phyloP scores from a whole-genome alignment of 2,329 filamentous ascomycete species.

The Cylindrodendrum hubeiense region DNA sequence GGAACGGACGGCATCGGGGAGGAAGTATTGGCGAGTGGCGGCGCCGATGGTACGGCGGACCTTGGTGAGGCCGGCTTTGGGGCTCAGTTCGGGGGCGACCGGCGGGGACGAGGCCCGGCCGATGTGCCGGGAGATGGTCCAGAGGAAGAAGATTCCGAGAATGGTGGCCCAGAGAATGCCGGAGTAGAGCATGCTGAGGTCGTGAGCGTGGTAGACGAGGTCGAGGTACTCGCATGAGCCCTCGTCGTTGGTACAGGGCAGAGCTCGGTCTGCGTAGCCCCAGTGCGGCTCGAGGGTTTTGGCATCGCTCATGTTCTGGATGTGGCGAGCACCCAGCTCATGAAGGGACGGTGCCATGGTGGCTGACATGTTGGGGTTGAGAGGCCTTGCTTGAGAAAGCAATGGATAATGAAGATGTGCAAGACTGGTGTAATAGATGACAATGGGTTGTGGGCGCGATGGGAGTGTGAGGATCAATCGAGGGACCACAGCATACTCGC shows the following conservation, averaged over 20 bases:
- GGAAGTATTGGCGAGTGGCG: conserved; percentile 63
- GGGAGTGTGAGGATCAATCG: conserved; percentile 11
- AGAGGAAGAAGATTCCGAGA: conserved; percentile 57
- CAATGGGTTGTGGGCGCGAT: neutral
- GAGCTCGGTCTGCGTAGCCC: conserved; percentile 59
- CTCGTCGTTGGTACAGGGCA: conserved; percentile 60
- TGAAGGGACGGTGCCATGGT: conserved; percentile 35
- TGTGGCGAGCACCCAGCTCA: conserved; percentile 50
- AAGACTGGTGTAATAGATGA: neutral
- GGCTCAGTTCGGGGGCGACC: conserved; percentile 36
- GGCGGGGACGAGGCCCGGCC: conserved; percentile 42
- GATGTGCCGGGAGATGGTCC: conserved; percentile 49
- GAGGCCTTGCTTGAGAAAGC: neutral
- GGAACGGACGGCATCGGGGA: conserved; percentile 68
- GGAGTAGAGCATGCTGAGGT: conserved; percentile 62
- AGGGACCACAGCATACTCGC: neutral
- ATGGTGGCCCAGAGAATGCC: conserved; percentile 64
- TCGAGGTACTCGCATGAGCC: conserved; percentile 66
- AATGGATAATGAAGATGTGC: neutral
- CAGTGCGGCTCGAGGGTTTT: conserved; percentile 55
- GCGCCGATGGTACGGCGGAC: conserved; percentile 55
- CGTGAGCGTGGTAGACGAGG: conserved; percentile 62
- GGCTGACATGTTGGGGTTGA: neutral
- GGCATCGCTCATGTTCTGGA: conserved; percentile 57
- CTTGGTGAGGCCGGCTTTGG: conserved; percentile 38